phyloP scores from a whole-genome alignment of 2,329 filamentous ascomycete genomes.

The Passalora sequoiae region DNA sequence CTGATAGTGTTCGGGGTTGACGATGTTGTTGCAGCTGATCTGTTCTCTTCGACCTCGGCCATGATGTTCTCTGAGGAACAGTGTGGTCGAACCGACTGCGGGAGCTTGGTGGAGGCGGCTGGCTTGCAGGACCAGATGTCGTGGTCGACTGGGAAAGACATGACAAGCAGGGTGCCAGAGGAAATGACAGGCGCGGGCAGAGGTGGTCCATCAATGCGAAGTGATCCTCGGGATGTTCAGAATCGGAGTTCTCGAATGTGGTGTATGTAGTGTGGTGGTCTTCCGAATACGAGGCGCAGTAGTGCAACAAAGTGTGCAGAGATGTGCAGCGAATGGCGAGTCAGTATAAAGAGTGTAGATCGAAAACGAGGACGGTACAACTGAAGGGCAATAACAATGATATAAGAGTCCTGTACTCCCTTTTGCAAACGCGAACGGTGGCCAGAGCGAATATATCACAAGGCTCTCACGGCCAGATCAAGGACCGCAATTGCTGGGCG shows the following conservation, averaged over 20 bases:
- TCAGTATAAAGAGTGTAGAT: not conserved
- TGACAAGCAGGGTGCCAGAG: slow-evolving; percentile 28
- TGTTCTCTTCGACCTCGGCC: slow-evolving; percentile 8
- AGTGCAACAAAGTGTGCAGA: not conserved
- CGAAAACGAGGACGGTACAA: not conserved
- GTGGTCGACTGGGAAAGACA: slow-evolving; percentile 24
- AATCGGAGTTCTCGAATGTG: not conserved
- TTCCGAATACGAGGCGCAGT: not conserved
- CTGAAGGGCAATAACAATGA: not conserved
- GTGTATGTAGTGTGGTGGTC: not conserved
- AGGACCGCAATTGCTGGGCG: not conserved
- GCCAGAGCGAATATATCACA: slow-evolving; percentile 3
- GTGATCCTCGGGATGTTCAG: not conserved
- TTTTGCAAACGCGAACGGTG: not conserved
- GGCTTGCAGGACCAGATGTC: slow-evolving; percentile 6
- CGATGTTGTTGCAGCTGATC: not conserved
- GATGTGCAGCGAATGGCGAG: not conserved
- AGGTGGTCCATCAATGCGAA: slow-evolving; percentile 31
- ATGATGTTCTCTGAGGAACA: slow-evolving; percentile 17
- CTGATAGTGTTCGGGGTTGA: slow-evolving; percentile 11
- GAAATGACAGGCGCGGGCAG: slow-evolving; percentile 28
- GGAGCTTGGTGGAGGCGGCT: slow-evolving; percentile 5
- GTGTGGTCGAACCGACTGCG: slow-evolving; percentile 18
- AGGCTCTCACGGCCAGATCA: not conserved
- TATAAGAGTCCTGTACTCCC: not conserved